Base-by-base conservation (phyloP, 2,329 filamentous ascomycete genomes). In the Gnomoniopsis sp. region DNA sequence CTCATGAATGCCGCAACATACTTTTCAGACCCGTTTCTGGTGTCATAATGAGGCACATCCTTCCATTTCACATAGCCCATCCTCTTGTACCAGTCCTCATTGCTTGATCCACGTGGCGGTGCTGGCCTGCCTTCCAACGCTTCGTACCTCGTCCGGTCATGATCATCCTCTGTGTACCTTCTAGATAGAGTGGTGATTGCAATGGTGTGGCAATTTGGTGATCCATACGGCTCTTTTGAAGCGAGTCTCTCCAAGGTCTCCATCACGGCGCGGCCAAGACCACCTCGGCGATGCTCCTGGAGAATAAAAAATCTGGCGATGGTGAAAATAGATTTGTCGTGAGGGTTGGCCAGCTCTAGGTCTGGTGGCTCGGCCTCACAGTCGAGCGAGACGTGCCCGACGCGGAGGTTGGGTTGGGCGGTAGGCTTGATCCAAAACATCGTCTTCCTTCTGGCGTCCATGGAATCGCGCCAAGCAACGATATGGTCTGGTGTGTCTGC, bases 231-330 rank as follows among this genome's bases (percentile, higher is more conserved):
- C 36, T 63, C 59, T 34, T 34, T 22, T 7, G 50, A 57, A 6
- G 62, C 64, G 33, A 44, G 26, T 10, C 8, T 21, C 48, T 65
- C 64, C 3, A 64, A 26, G 11, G 33, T 55, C 43, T 58, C 50
- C 21, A 65, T 58, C 3, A 61, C 60, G 7, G 57, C 51, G 3
- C 59, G 43, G 1, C 58, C 64, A 3, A 64, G 43, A 3, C 62
- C 62, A 2, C 54, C 41, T 2, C 57, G 38, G 2, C 59, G 59
- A 23, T 64, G 51, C 23, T 62, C 59, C 1, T 60, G 60, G 6
- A 63, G 53, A 43, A 65, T 59, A 33, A 65, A 65, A 36, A 65
- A 53, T n/a, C 60, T 55, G 11, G 58, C 38, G 41, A 63, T 55
- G 17, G 49, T 56, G 0, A 59, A 11, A 3, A 33, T 30, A 3